A percentile compares a stretch with the other conserved stretches of the same genome.
Conservation (phyloP, 495 filamentous ascomycete species). For the Aspergillus incahuasiensis region DNA sequence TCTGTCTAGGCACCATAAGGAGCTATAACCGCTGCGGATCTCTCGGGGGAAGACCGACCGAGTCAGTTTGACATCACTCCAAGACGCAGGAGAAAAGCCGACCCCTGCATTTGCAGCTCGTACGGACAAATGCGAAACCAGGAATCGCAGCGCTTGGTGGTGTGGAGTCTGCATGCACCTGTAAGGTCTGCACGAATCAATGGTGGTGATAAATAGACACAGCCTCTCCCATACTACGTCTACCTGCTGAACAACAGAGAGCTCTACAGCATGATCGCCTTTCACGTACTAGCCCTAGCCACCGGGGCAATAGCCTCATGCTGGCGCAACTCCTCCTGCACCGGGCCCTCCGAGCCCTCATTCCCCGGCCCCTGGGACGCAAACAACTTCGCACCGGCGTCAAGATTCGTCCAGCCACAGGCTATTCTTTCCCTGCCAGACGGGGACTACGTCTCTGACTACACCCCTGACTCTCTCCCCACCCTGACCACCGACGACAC, state of each 20-base stretch:
- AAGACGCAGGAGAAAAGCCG: not conserved
- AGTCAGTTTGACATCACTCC: not conserved
- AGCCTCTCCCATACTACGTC: too few relatives aligned
- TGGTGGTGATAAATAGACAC: too few relatives aligned
- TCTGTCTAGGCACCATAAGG: too few relatives aligned
- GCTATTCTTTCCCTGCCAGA: slow-evolving; percentile 38
- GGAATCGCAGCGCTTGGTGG: not conserved
- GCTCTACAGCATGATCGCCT: not conserved
- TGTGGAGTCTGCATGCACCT: too few relatives aligned
- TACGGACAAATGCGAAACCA: not conserved
- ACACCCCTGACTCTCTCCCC: slow-evolving; percentile 23
- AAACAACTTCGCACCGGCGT: slow-evolving; percentile 55
- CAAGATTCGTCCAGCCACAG: slow-evolving; percentile 48
- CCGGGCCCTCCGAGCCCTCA: slow-evolving; percentile 44
- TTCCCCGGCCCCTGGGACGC: slow-evolving; percentile 58
- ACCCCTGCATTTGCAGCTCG: not conserved
- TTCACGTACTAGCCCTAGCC: slow-evolving; percentile 13
- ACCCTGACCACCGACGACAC: slow-evolving; percentile 42
- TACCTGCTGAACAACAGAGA: too few relatives aligned
- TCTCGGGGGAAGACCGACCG: not conserved
- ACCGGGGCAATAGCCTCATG: slow-evolving; percentile 35
- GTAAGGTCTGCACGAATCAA: too few relatives aligned
- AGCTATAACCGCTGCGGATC: not conserved
- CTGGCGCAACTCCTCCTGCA: slow-evolving; percentile 55
- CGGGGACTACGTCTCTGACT: slow-evolving; percentile 25